Percentiles rank a stretch among this genome's conserved stretches.
Evolutionary conservation across 192 early-diverging fungal species (phyloP).

Genomic region (Umbelopsis ramanniana): DNA sequence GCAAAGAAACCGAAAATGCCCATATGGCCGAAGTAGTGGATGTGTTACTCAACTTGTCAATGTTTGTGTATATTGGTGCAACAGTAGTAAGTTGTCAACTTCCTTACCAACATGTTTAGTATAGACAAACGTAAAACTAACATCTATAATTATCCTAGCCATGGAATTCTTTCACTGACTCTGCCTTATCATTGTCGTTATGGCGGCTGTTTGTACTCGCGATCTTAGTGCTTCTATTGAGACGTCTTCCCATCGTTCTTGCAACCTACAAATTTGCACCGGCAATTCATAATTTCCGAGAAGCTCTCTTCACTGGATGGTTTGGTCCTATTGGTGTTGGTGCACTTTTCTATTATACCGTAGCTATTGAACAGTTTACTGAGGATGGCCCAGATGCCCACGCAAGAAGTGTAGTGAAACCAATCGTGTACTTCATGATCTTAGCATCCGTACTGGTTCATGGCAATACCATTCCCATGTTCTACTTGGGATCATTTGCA

Average conservation of each 20-base stretch:
- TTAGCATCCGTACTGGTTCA: constrained; percentile 82
- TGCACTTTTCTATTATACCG: constrained; percentile 51
- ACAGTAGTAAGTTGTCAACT: constrained; percentile 44
- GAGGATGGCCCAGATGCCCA: constrained; percentile 34
- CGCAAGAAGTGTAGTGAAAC: constrained; percentile 44
- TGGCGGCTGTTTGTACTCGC: constrained; percentile 68
- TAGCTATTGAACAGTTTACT: constrained; percentile 24
- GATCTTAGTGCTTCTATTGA: constrained; percentile 63
- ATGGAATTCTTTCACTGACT: constrained; percentile 65
- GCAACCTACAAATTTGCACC: constrained; percentile 64
- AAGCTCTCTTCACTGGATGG: constrained; percentile 86
- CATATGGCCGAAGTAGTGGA: constrained; percentile 88
- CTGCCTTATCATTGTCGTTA: constrained; percentile 50
- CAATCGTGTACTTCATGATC: constrained; percentile 74
- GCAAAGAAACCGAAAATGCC: constrained; percentile 70
- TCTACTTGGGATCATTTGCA: constrained; percentile 58
- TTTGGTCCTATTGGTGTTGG: constrained; percentile 87
- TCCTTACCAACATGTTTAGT: not conserved
- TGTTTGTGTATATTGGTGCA: constrained; percentile 90
- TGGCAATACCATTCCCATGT: constrained; percentile 77
- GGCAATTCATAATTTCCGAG: constrained; percentile 64
- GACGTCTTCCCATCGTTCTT: constrained; percentile 73
- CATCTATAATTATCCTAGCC: constrained; percentile 43
- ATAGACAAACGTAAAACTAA: not conserved
- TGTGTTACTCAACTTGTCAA: constrained; percentile 78